These are phyloP conservation scores for Arthrobotrys megalospora DNA, from an alignment of 2,329 filamentous ascomycete species.

Conservation along the genomic window DNA sequence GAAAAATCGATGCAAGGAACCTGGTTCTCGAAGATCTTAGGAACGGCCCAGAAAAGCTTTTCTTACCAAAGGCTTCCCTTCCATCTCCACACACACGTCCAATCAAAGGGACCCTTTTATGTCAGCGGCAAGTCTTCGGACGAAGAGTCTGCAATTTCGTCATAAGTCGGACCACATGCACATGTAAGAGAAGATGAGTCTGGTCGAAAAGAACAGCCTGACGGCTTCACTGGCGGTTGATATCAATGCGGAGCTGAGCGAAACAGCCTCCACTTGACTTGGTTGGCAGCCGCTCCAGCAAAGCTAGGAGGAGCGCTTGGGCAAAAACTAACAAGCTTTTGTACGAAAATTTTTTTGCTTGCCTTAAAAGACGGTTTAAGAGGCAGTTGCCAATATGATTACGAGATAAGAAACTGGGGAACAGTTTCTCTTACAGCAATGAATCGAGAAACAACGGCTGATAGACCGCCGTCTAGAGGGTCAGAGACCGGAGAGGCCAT, in stretches of 20 bases:
- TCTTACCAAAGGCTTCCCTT: slow-evolving; percentile 4
- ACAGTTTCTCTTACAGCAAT: slow-evolving; percentile 35
- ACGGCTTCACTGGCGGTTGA: slow-evolving; percentile 16
- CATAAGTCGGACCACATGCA: slow-evolving; percentile 43
- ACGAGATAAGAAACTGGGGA: slow-evolving; percentile 44
- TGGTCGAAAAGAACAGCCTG: neutral
- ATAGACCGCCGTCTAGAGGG: slow-evolving; percentile 5
- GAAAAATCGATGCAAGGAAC: slow-evolving; percentile 44
- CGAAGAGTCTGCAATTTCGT: slow-evolving; percentile 37
- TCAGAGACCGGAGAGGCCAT: slow-evolving; percentile 14
- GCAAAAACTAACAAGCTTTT: neutral
- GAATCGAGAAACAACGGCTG: slow-evolving; percentile 29
- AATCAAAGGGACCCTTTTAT: slow-evolving; percentile 27
- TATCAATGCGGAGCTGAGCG: slow-evolving; percentile 52
- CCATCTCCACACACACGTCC: slow-evolving; percentile 24
- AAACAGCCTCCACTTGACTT: slow-evolving; percentile 23
- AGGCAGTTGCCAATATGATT: slow-evolving; percentile 44
- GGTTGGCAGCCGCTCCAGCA: slow-evolving; percentile 37
- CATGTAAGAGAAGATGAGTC: slow-evolving; percentile 6
- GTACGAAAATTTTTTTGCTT: slow-evolving; percentile 37
- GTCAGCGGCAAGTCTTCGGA: slow-evolving; percentile 42
- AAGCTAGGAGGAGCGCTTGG: slow-evolving; percentile 52
- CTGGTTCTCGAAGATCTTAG: slow-evolving; percentile 35
- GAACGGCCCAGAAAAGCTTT: slow-evolving; percentile 41
- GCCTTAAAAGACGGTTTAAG: slow-evolving; percentile 21